phyloP scores from a whole-genome alignment of 257 asterid species.

The Buddleja alternifolia region DNA sequence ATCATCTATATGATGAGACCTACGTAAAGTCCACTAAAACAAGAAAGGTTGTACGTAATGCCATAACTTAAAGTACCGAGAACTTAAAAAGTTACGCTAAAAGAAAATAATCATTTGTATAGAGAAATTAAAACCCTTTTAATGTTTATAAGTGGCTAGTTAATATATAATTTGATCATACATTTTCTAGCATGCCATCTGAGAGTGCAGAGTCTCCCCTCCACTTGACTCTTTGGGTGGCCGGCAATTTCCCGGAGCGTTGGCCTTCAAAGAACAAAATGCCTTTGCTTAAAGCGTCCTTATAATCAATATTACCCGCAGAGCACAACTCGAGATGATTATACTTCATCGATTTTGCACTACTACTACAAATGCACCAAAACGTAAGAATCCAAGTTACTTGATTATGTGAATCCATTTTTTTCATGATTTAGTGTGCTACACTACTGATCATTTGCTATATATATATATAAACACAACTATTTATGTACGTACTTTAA shows the following conservation, averaged over 20 bases:
- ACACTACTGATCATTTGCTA: neutral
- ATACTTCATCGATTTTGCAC: slow-evolving; percentile 23
- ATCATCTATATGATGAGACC: no score
- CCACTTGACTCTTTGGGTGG: slow-evolving; percentile 65
- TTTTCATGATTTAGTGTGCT: neutral
- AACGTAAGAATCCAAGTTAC: slow-evolving; percentile 30
- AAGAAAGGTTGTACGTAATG: no score
- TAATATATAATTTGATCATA: slow-evolving; percentile 15
- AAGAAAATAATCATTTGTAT: neutral
- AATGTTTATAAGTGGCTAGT: neutral
- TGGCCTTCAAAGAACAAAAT: slow-evolving; percentile 90
- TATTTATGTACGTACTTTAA: no score
- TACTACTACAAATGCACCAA: slow-evolving; percentile 27
- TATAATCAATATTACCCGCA: slow-evolving; percentile 34
- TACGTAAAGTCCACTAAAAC: no score
- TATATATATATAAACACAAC: slow-evolving; percentile 18
- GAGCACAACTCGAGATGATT: neutral
- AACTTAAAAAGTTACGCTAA: no score
- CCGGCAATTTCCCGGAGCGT: slow-evolving; percentile 70
- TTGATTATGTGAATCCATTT: slow-evolving; percentile 19
- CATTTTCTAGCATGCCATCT: slow-evolving; percentile 60
- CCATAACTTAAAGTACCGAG: no score
- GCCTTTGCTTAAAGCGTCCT: slow-evolving; percentile 63
- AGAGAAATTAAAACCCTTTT: neutral
- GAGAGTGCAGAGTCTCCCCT: slow-evolving; percentile 76